phyloP scores from a whole-genome alignment of 2,329 filamentous ascomycete genomes.

The Aspergillaceae sp. region DNA sequence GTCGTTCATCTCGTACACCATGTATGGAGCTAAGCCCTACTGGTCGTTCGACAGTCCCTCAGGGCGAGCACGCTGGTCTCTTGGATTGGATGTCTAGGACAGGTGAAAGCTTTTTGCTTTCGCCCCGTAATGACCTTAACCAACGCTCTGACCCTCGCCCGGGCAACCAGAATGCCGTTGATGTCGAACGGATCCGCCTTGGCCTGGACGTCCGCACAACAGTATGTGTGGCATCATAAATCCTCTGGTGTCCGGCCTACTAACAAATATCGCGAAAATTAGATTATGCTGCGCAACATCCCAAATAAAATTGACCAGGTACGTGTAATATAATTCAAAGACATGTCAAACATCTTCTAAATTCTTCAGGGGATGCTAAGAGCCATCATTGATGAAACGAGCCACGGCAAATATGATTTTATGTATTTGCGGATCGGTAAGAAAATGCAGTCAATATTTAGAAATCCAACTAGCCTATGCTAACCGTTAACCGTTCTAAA shows the following conservation, averaged over 20 bases:
- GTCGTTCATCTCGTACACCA: conserved; percentile 10
- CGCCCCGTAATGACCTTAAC: conserved; percentile 19
- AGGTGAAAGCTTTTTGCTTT: conserved; percentile 21
- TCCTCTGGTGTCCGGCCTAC: too few species aligned
- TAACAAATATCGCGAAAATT: background rate
- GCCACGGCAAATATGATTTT: conserved; percentile 81
- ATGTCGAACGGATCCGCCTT: conserved; percentile 38
- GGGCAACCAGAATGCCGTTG: conserved; percentile 37
- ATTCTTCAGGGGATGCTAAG: conserved; percentile 58
- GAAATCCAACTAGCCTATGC: background rate
- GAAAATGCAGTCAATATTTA: conserved; percentile 3
- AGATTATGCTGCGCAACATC: conserved; percentile 94
- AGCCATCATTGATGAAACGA: conserved; percentile 66
- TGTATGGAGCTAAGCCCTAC: conserved; percentile 31
- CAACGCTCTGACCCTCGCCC: conserved; percentile 21
- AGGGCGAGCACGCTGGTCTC: conserved; percentile 24
- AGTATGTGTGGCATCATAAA: conserved; percentile 39
- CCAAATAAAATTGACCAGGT: conserved; percentile 74
- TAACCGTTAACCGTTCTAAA: background rate
- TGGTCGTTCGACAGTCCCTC: conserved; percentile 32
- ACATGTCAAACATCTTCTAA: conserved; percentile 9
- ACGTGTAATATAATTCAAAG: conserved; percentile 11
- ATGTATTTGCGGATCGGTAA: conserved; percentile 79
- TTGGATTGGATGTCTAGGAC: conserved; percentile 24
- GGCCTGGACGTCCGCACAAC: conserved; percentile 69